These are phyloP conservation scores for Decorospora gaudefroyi DNA, from an alignment of 2,329 filamentous ascomycete genomes.

Conservation along the genomic window DNA sequence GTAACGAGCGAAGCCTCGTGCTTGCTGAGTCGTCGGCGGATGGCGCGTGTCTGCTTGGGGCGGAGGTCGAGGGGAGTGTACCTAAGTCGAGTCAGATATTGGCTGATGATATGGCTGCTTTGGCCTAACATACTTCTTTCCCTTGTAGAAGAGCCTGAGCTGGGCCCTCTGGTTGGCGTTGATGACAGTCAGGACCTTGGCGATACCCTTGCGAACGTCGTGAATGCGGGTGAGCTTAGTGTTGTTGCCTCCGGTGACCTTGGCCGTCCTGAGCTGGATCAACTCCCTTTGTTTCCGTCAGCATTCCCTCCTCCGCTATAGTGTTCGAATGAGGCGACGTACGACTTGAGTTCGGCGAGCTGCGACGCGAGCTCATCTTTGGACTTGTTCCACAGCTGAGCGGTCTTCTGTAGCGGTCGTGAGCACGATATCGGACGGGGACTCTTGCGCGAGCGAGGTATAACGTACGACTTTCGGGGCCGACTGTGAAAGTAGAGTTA, in stretches of 20 bases:
- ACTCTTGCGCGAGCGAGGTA: constrained; percentile 18
- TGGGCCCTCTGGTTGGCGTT: constrained; percentile 99
- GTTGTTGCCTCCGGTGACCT: constrained; percentile 89
- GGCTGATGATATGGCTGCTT: constrained; percentile 1
- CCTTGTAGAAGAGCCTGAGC: constrained; percentile 96
- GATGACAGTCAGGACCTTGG: constrained; percentile 98
- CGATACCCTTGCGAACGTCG: constrained; percentile 99
- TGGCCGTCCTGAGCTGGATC: constrained; percentile 94
- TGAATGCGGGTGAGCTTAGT: constrained; percentile 82
- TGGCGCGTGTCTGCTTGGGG: constrained; percentile 96
- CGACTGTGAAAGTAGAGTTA: constrained; percentile 55
- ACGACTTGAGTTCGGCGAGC: constrained; percentile 48
- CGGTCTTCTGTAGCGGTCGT: constrained; percentile 67
- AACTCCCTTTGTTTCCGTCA: constrained; percentile 65
- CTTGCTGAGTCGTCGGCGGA: constrained; percentile 91
- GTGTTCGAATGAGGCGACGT: constrained; percentile 26
- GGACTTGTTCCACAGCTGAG: constrained; percentile 97
- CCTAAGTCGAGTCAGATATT: constrained; percentile 36
- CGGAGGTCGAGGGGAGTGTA: constrained; percentile 98
- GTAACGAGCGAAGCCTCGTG: constrained; percentile 84
- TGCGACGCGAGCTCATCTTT: constrained; percentile 95
- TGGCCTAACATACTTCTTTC: constrained; percentile 73
- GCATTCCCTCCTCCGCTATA: constrained; percentile 22
- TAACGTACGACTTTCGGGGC: constrained; percentile 64
- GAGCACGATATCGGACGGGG: constrained; percentile 43